Evolutionary conservation across 768 basidiomycete genomes (phyloP).

Genomic region (Kwoniella bestiolae): DNA sequence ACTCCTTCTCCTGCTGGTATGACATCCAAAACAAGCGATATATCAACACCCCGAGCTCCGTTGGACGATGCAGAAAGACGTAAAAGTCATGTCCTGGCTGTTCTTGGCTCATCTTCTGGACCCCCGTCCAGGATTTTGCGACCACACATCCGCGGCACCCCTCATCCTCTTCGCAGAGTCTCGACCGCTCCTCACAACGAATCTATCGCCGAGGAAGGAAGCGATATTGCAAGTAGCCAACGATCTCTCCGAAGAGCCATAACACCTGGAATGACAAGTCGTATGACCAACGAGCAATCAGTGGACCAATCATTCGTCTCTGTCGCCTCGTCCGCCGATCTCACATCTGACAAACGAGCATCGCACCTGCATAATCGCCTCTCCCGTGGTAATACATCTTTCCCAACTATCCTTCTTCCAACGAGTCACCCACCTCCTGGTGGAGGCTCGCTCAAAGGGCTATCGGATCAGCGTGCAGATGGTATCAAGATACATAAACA

Average conservation of each 20-base stretch:
- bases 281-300: conserved; percentile 21
- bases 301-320: conserved; percentile 52
- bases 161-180: conserved; percentile 57
- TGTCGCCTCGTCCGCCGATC: conserved; percentile 53
- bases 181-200: conserved; percentile 32
- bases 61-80: conserved; percentile 48
- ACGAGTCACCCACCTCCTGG: conserved; percentile 27
- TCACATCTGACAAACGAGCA: conserved; percentile 51
- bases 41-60: conserved; percentile 44
- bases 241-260: not conserved
- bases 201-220: conserved; percentile 37
- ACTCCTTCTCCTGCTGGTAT: conserved; percentile 39
- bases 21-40: conserved; percentile 22
- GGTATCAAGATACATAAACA: conserved; percentile 55
- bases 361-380: conserved; percentile 25
- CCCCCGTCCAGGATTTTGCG: conserved; percentile 28
- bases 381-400: conserved; percentile 48
- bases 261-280: conserved; percentile 11
- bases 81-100: conserved; percentile 50
- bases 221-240: not conserved
- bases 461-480: conserved; percentile 44
- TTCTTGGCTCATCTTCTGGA: conserved; percentile 41
- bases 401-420: conserved; percentile 49
- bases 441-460: conserved; percentile 33
- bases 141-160: conserved; percentile 35